Evolutionary conservation across 805 yeast genomes (phyloP).

Genomic region (Starmerella asiatica): DNA sequence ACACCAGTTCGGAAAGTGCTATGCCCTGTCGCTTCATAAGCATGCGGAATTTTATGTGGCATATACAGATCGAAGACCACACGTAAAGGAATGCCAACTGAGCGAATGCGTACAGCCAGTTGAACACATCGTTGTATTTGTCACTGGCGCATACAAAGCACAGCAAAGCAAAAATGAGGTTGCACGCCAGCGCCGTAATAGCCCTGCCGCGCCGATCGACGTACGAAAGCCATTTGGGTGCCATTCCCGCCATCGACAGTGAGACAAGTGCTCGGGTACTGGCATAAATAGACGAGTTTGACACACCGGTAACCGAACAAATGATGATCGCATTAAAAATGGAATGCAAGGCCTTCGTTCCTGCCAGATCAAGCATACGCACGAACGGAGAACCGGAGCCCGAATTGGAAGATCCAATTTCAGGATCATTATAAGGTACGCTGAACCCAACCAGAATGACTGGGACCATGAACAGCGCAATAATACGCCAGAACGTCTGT

Average conservation of each 20-base stretch:
- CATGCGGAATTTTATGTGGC: slow-evolving; percentile 34
- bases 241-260: slow-evolving; percentile 47
- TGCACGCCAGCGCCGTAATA: slow-evolving; percentile 42
- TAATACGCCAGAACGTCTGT: slow-evolving; percentile 53
- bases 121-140: slow-evolving; percentile 16
- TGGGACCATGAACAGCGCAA: slow-evolving; percentile 46
- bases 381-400: slow-evolving; percentile 72
- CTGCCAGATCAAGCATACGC: slow-evolving; percentile 61
- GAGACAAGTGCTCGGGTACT: slow-evolving; percentile 54
- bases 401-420: slow-evolving; percentile 35
- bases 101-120: slow-evolving; percentile 19
- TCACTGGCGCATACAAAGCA: slow-evolving; percentile 49
- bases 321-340: slow-evolving; percentile 65
- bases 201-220: slow-evolving; percentile 71
- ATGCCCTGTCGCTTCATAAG: slow-evolving; percentile 53
- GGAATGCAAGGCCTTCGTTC: slow-evolving; percentile 52
- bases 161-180: slow-evolving; percentile 38
- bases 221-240: slow-evolving; percentile 47
- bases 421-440: slow-evolving; percentile 46
- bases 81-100: slow-evolving; percentile 16
- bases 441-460: slow-evolving; percentile 54
- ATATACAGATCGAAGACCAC: slow-evolving; percentile 16
- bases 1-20: slow-evolving; percentile 51
- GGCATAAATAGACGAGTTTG: slow-evolving; percentile 55
- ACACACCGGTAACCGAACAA: slow-evolving; percentile 63